Base-by-base conservation (phyloP, 148 eudicot genomes). In the Suaeda aralocaspica region DNA sequence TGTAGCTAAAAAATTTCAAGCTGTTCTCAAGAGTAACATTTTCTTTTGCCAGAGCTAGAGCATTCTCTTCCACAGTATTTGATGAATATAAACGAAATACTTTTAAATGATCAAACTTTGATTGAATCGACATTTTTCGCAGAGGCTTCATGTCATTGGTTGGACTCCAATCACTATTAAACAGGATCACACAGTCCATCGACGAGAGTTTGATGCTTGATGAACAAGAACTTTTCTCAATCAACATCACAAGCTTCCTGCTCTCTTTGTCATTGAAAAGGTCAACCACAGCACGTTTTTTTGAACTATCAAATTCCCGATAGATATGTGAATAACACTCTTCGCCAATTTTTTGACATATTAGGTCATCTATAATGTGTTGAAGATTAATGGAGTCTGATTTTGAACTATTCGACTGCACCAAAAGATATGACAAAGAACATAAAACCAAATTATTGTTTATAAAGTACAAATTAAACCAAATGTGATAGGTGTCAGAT, bases 151-250 rank as follows among this genome's bases (percentile, higher is more conserved):
- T 63, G 79, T 92, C 98, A 78, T 77, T 82, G 8, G 69, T 67
- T 21, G 93, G 92, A 72, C 80, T 82, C 90, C 86, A 84, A 41
- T 90, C 89, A 73, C 96, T 90, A 68, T 84, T 85, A 67, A 79
- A 88, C 61, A 90, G 76, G 70, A 92, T 71, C 45, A 90, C 78
- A 50, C 73, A 71, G 78, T 92, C 96, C 55, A 90, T 79, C 25
- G 90, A 76, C 15, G 80, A 73, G 49, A 88, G 73, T 74, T 83
- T 92, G 79, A 90, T 76, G 72, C 76, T 82, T 49, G 78, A 49
- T 25, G 41, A 62, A 69, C 91, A 85, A 52, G 88, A 85, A 81
- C 82, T 83, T 56, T 81, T 84, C 77, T 88, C 98, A 49, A 88
- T 77, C 45, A 92, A 75, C 68, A 90, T 79, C 69, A 87, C 84